Base-by-base conservation (phyloP, 139 green algal species). In the Chlorokybus atmophyticus region DNA sequence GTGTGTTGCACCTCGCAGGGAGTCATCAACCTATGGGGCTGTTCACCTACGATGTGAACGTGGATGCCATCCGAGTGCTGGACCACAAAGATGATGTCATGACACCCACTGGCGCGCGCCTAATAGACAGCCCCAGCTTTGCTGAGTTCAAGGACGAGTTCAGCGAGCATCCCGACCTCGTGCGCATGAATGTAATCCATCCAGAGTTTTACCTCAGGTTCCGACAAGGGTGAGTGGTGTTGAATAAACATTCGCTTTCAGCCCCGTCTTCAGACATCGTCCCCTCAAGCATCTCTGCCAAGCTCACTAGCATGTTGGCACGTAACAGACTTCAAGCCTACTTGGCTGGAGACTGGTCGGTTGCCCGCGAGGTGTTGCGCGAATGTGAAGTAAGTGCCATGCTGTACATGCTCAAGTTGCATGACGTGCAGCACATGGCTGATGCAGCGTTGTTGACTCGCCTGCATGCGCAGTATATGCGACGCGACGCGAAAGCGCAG, bases 91-190 rank as follows among this genome's bases (percentile, higher is more conserved):
- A 57, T 39, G 32, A 29, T 28, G 4, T 56, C 31, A 21, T 23
- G n/a, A 7, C 31, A 6, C 44, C 28, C 42, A 14, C 56, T 58
- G 19, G 49, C 2, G 24, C 39, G 29, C 19, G 10, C 25, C 21
- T 19, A 27, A 40, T 17, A 14, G 50, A 52, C 52, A 60, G 29
- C 57, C 19, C 47, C 3, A 55, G 40, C 32, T 67, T 26, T 2
- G 29, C 57, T 38, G 21, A 66, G 4, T 83, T 75, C 61, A 23
- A 56, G 24, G 60, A 80, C 48, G 83, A 90, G 68, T 93, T 83
- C 74, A 19, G 55, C 26, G 79, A 89, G 57, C 82, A 92, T 59
- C 81, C 85, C 1, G 84, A 88, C 57, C 71, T 93, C 24, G 58
- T 59, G 1, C 32, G 47, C 38, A 83, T 76, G 5, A 79, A 74